Percentiles rank a stretch among this genome's conserved stretches.
phyloP scores from a whole-genome alignment of 2,329 filamentous ascomycete genomes.

The Alternaria panax region DNA sequence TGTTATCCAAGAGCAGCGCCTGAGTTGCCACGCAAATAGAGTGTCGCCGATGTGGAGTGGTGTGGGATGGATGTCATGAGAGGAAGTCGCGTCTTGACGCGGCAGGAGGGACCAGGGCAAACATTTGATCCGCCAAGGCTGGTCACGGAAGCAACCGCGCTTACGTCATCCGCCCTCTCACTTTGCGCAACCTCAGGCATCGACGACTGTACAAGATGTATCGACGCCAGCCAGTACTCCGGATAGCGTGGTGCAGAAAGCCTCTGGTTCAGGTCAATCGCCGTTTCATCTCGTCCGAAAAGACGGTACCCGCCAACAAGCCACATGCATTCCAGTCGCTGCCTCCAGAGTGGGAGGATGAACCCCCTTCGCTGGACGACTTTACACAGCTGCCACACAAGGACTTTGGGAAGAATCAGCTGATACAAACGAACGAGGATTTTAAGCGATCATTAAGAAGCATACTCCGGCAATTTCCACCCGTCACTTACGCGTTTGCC shows the following conservation, averaged over 20 bases:
- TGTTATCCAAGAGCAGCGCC: background rate
- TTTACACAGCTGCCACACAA: conserved; percentile 79
- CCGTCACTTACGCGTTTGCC: conserved; percentile 94
- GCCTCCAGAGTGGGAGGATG: conserved; percentile 74
- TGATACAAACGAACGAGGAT: conserved; percentile 91
- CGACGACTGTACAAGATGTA: conserved; percentile 39
- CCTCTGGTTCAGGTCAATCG: conserved; percentile 33
- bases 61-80: conserved; percentile 11
- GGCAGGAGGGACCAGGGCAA: conserved; percentile 14
- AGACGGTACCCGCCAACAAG: conserved; percentile 26
- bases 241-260: conserved; percentile 38
- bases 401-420: conserved; percentile 92
- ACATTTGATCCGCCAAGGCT: conserved; percentile 20
- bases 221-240: conserved; percentile 38
- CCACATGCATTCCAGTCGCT: conserved; percentile 41
- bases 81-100: conserved; percentile 21
- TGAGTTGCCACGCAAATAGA: background rate
- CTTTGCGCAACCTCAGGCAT: conserved; percentile 32
- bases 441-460: conserved; percentile 90
- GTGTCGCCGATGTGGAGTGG: conserved; percentile 9
- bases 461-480: conserved; percentile 91
- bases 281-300: conserved; percentile 38
- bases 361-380: conserved; percentile 72
- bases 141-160: conserved; percentile 21
- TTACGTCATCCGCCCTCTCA: conserved; percentile 35